A percentile compares a stretch with the other conserved stretches of the same genome.
Evolutionary conservation across 164 flowering plant genomes (phyloP).

Genomic region (Houttuynia cordata): DNA sequence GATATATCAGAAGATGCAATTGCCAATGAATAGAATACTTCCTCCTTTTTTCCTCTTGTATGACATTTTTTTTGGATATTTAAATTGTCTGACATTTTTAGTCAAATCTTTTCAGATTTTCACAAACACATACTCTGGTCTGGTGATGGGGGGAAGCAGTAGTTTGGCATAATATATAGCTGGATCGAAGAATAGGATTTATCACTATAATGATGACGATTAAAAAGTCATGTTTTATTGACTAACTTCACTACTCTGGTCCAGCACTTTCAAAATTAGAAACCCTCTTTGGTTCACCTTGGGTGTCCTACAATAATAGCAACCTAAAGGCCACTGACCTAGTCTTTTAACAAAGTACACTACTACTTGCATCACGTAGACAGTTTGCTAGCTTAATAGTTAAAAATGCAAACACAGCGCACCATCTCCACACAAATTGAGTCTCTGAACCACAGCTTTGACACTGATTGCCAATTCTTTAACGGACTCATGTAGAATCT

Average conservation of each 20-base stretch:
- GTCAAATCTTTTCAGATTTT: too few relatives aligned
- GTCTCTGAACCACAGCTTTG: slow-evolving; percentile 81
- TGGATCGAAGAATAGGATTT: neutral
- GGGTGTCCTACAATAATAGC: neutral
- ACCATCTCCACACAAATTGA: slow-evolving; percentile 79
- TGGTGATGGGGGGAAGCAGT: too few relatives aligned
- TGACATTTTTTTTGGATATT: too few relatives aligned
- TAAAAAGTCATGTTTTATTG: too few relatives aligned
- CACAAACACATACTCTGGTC: too few relatives aligned
- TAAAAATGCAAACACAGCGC: neutral
- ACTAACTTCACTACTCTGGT: too few relatives aligned
- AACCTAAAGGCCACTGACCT: too few relatives aligned
- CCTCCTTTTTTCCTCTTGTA: neutral
- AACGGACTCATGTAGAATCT: slow-evolving; percentile 55
- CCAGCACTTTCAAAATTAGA: neutral
- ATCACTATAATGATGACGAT: neutral
- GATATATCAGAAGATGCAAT: neutral
- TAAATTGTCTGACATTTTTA: too few relatives aligned
- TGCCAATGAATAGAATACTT: neutral
- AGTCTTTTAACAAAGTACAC: too few relatives aligned
- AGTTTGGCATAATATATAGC: neutral
- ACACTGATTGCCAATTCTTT: slow-evolving; percentile 77
- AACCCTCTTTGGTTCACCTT: neutral
- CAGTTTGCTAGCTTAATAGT: too few relatives aligned
- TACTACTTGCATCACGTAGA: too few relatives aligned